Conservation (phyloP, 768 basidiomycete species). For the Pisolithus tinctorius region DNA sequence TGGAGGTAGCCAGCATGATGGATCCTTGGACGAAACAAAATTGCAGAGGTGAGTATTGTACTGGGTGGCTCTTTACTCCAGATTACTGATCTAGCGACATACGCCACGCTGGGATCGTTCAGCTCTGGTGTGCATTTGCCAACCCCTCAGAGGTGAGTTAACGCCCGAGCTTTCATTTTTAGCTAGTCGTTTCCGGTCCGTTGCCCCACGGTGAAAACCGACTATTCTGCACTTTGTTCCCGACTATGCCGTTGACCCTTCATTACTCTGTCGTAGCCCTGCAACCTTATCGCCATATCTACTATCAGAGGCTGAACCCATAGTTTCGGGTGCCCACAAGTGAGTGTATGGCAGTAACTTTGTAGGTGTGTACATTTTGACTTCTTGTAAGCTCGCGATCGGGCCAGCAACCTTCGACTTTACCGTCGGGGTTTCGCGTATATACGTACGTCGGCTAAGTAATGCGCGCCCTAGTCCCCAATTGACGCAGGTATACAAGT, state of each 20-base stretch:
- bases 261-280: conserved; percentile 23
- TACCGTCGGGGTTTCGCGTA: conserved; percentile 20
- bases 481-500: conserved; percentile 4
- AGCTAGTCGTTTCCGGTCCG: background rate
- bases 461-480: background rate
- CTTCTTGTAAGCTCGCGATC: conserved; percentile 2
- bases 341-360: conserved; percentile 7
- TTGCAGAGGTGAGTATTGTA: conserved; percentile 9
- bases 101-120: background rate
- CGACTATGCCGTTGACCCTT: conserved; percentile 6
- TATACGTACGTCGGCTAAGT: conserved; percentile 13
- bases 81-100: background rate
- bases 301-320: conserved; percentile 10
- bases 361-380: background rate
- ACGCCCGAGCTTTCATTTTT: background rate
- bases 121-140: conserved; percentile 20
- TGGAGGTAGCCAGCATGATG: conserved; percentile 6
- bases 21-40: conserved; percentile 5
- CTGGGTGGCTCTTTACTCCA: background rate
- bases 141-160: conserved; percentile 24
- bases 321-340: conserved; percentile 9
- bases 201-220: background rate
- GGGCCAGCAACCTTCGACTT: conserved; percentile 5
- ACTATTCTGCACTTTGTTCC: background rate
- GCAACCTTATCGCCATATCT: conserved; percentile 27